A percentile compares a stretch with the other conserved stretches of the same genome.
Evolutionary conservation across 345 rosid genomes (phyloP).

Genomic region (Excoecaria agallocha): DNA sequence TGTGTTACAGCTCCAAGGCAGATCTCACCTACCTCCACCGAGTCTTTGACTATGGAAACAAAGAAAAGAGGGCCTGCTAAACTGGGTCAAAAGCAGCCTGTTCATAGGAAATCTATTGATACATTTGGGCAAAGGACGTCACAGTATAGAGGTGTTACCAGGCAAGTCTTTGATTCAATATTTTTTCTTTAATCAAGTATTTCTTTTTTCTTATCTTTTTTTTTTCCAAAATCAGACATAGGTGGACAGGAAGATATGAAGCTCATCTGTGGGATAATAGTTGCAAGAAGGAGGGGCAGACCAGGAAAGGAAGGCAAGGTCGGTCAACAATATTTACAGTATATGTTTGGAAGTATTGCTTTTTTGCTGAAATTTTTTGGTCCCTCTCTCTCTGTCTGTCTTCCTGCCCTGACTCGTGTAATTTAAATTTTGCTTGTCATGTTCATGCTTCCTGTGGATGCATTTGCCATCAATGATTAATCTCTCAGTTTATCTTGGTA

Average conservation of each 20-base stretch:
- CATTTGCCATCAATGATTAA: slow-evolving; percentile 34
- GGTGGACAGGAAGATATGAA: slow-evolving; percentile 90
- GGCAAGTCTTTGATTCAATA: slow-evolving; percentile 27
- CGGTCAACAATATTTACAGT: slow-evolving; percentile 20
- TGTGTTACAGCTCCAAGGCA: slow-evolving; percentile 34
- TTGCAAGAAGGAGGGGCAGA: slow-evolving; percentile 90
- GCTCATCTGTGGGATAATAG: slow-evolving; percentile 90
- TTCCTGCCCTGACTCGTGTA: slow-evolving; percentile 33
- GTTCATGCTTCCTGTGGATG: slow-evolving; percentile 29
- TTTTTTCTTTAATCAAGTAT: neutral
- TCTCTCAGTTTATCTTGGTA: slow-evolving; percentile 69
- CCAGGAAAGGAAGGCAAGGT: slow-evolving; percentile 94
- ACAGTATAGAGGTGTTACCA: slow-evolving; percentile 93
- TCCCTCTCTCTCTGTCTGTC: neutral
- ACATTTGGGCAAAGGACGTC: slow-evolving; percentile 88
- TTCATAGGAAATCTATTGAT: slow-evolving; percentile 75
- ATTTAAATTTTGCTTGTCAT: slow-evolving; percentile 30
- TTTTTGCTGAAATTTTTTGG: slow-evolving; percentile 24
- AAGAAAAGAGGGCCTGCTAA: slow-evolving; percentile 60
- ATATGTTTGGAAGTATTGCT: slow-evolving; percentile 26
- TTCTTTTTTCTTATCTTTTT: neutral
- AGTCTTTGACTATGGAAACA: slow-evolving; percentile 39
- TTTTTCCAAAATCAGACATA: slow-evolving; percentile 40
- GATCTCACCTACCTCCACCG: slow-evolving; percentile 33
- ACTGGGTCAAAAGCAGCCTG: slow-evolving; percentile 59